These are phyloP conservation scores for Aspergillus melleus DNA, from an alignment of 2,329 filamentous ascomycete genomes.

Conservation along the genomic window DNA sequence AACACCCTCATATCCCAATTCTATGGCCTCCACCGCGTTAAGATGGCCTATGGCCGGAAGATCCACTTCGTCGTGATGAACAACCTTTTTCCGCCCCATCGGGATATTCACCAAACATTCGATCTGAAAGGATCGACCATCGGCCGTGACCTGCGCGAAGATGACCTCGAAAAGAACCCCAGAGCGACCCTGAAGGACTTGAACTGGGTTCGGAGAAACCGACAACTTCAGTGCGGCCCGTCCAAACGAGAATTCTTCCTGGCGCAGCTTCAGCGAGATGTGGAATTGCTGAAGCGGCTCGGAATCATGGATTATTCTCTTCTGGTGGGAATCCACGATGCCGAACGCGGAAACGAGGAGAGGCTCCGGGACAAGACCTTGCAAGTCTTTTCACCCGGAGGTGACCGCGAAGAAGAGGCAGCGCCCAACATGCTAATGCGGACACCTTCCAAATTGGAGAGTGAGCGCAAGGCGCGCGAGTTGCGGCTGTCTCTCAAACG, in stretches of 20 bases:
- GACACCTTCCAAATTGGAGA: conserved; percentile 92
- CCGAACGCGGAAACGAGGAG: conserved; percentile 89
- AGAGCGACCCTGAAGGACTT: conserved; percentile 93
- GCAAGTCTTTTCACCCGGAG: conserved; percentile 89
- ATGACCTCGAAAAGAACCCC: conserved; percentile 83
- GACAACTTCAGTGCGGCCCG: conserved; percentile 84
- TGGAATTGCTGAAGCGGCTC: conserved; percentile 78
- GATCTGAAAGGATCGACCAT: conserved; percentile 96
- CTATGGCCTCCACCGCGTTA: conserved; percentile 94
- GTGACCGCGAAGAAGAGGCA: conserved; percentile 64
- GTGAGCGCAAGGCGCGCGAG: conserved; percentile 84
- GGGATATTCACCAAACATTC: conserved; percentile 96
- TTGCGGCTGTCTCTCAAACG: conserved; percentile 88
- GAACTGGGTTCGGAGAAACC: conserved; percentile 87
- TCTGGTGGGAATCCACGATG: conserved; percentile 89
- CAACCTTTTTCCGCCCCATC: conserved; percentile 95
- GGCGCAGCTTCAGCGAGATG: conserved; percentile 84
- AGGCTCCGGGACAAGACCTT: conserved; percentile 87
- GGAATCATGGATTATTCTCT: conserved; percentile 99
- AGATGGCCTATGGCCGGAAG: conserved; percentile 96
- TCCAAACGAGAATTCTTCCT: conserved; percentile 86
- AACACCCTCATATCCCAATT: conserved; percentile 98
- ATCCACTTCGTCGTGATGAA: conserved; percentile 99
- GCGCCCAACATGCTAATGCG: conserved; percentile 70
- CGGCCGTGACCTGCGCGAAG: conserved; percentile 86